phyloP scores from a whole-genome alignment of 2,329 filamentous ascomycete species.

The Fusarium pseudocircinatum region DNA sequence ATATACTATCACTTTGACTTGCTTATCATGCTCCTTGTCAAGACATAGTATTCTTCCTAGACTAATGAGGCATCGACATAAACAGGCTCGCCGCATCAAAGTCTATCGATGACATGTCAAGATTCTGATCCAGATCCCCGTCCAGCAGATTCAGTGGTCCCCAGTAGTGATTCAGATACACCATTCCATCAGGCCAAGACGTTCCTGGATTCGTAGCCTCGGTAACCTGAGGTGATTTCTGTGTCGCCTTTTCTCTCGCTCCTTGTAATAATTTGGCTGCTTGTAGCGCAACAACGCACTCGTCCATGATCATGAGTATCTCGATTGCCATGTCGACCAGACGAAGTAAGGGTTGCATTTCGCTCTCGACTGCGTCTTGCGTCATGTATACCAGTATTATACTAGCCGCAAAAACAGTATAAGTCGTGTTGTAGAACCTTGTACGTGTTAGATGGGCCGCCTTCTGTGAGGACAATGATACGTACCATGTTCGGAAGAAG shows the following conservation, averaged over 20 bases:
- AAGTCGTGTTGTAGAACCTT: neutral
- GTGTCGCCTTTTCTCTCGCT: neutral
- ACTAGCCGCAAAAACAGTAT: neutral
- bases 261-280: neutral
- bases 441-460: rapidly evolving
- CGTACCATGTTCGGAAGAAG: neutral
- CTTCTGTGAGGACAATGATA: rapidly evolving
- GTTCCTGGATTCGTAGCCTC: neutral
- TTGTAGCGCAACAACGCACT: neutral
- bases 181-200: neutral
- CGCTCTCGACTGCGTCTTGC: neutral
- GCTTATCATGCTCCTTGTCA: rapidly evolving
- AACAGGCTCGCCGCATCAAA: constrained; percentile 60
- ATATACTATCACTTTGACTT: neutral
- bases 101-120: neutral
- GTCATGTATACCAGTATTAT: neutral
- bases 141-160: neutral
- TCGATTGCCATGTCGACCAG: neutral
- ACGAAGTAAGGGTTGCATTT: neutral
- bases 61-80: constrained; percentile 91
- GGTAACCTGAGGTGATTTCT: neutral
- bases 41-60: constrained; percentile 47
- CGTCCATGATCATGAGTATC: neutral
- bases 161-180: neutral
- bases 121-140: neutral